Evolutionary conservation across 192 early-diverging fungal genomes (phyloP).

Genomic region (Backusella westeae): DNA sequence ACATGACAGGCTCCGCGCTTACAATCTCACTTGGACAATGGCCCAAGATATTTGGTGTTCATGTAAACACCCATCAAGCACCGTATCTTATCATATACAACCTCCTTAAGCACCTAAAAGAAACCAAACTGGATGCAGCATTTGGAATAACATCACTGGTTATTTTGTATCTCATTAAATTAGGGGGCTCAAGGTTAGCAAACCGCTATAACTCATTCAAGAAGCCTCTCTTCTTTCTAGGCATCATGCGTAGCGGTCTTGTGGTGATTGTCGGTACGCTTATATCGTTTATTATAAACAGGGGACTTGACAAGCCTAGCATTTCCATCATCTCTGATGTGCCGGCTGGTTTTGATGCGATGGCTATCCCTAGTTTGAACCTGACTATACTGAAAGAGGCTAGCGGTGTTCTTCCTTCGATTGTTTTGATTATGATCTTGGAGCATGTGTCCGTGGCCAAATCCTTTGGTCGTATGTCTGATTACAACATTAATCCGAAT

Average conservation of each 20-base stretch:
- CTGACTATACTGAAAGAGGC: slow-evolving; percentile 48
- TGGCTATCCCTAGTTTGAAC: slow-evolving; percentile 54
- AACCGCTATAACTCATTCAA: slow-evolving; percentile 40
- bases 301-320: slow-evolving; percentile 31
- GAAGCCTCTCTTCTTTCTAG: slow-evolving; percentile 59
- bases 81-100: slow-evolving; percentile 48
- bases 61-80: slow-evolving; percentile 67
- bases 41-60: slow-evolving; percentile 79
- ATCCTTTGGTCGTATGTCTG: slow-evolving; percentile 82
- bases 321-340: slow-evolving; percentile 69
- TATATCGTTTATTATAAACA: slow-evolving; percentile 61
- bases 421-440: slow-evolving; percentile 75
- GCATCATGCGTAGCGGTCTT: slow-evolving; percentile 71
- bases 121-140: slow-evolving; percentile 53
- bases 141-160: slow-evolving; percentile 52
- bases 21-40: slow-evolving; percentile 78
- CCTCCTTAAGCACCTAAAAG: slow-evolving; percentile 41
- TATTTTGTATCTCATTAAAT: slow-evolving; percentile 38
- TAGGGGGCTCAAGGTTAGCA: slow-evolving; percentile 27
- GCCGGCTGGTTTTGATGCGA: slow-evolving; percentile 69
- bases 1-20: slow-evolving; percentile 83
- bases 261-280: slow-evolving; percentile 72
- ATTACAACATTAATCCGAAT: slow-evolving; percentile 72
- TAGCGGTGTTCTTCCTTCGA: slow-evolving; percentile 53
- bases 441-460: slow-evolving; percentile 91